These are phyloP conservation scores for Coemansia sp. DNA, from an alignment of 192 early-diverging fungal genomes.

Conservation along the genomic window DNA sequence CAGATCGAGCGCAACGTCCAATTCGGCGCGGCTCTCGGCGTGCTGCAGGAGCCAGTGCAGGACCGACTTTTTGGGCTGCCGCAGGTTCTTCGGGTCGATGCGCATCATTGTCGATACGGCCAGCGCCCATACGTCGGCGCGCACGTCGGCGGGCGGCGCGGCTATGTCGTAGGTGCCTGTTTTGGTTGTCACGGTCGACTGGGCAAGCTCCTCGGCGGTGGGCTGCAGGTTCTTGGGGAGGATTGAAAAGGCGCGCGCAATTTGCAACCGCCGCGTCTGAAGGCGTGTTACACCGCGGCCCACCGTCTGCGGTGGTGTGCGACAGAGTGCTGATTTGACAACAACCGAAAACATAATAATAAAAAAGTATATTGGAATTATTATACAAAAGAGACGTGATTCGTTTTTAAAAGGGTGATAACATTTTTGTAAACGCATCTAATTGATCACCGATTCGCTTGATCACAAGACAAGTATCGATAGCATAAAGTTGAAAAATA, in stretches of 20 bases:
- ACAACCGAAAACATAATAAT: too few relatives aligned
- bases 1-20: conserved; percentile 25
- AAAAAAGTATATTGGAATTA: too few relatives aligned
- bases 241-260: neutral
- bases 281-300: neutral
- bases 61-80: conserved; percentile 20
- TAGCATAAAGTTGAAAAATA: neutral
- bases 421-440: too few relatives aligned
- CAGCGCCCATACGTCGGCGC: conserved; percentile 28
- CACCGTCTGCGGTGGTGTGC: neutral
- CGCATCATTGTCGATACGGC: conserved; percentile 26
- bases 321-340: neutral
- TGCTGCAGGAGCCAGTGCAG: conserved; percentile 40
- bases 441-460: too few relatives aligned
- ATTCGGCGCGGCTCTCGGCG: conserved; percentile 20
- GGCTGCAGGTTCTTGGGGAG: conserved; percentile 31
- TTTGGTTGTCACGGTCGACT: neutral
- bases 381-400: too few relatives aligned
- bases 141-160: conserved; percentile 14
- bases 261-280: neutral
- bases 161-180: conserved; percentile 7
- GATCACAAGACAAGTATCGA: neutral
- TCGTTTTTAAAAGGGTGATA: too few relatives aligned
- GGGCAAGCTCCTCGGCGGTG: neutral
- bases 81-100: neutral